phyloP scores from a whole-genome alignment of 352 stramenopile species.

The Globisporangium paddicum region DNA sequence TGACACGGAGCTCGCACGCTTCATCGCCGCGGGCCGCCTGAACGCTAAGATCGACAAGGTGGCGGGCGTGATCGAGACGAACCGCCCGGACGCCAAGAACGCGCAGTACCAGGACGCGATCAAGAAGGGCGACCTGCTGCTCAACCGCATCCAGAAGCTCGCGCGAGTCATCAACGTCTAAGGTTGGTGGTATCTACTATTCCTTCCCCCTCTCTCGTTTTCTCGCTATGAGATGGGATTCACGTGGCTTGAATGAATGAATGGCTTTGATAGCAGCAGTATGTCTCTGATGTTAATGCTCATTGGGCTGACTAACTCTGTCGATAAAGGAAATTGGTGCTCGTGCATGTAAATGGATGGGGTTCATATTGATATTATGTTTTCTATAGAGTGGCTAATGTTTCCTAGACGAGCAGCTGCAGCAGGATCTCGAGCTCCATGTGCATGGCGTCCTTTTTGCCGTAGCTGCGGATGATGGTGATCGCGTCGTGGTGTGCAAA shows the following conservation, averaged over 20 bases:
- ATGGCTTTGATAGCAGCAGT: neutral
- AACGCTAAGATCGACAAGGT: constrained; percentile 99
- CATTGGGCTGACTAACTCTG: too few relatives aligned
- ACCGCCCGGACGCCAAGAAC: constrained; percentile 97
- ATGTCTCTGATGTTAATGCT: too few relatives aligned
- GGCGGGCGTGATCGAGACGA: constrained; percentile 97
- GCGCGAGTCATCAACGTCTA: constrained; percentile 95
- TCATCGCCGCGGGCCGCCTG: constrained; percentile 95
- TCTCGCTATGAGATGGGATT: neutral
- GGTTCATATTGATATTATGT: too few relatives aligned
- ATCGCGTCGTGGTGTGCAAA: constrained; percentile 61
- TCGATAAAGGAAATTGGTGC: too few relatives aligned
- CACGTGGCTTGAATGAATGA: neutral
- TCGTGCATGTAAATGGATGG: too few relatives aligned
- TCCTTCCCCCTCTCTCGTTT: neutral
- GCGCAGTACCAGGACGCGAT: constrained; percentile 98
- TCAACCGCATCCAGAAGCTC: constrained; percentile 99
- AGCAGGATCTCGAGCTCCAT: constrained; percentile 45
- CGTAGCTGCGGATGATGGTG: constrained; percentile 63
- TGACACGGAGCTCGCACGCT: constrained; percentile 96
- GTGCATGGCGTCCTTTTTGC: constrained; percentile 53
- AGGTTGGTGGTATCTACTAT: neutral
- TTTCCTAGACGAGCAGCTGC: constrained; percentile 47
- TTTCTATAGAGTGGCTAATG: too few relatives aligned
- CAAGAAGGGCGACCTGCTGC: constrained; percentile 97